A percentile compares a stretch with the other conserved stretches of the same genome.
These are phyloP conservation scores for Blakeslea trispora DNA, from an alignment of 371 early-diverging fungal species.

Conservation along the genomic window DNA sequence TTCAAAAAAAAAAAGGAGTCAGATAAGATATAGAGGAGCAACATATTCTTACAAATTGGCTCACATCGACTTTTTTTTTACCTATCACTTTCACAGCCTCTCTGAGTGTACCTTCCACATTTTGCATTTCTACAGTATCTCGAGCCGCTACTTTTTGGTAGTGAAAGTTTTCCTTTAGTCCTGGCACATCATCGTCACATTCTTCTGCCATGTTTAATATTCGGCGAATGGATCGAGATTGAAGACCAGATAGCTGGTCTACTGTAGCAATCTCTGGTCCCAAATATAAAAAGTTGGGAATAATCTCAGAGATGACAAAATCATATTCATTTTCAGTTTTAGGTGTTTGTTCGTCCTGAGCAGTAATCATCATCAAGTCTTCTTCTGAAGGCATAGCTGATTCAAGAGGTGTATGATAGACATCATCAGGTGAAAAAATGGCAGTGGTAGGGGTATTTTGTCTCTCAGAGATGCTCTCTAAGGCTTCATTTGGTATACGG, in stretches of 20 bases:
- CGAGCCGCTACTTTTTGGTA: conserved; percentile 61
- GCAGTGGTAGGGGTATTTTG: not conserved
- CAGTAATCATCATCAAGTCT: conserved; percentile 3
- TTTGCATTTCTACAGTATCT: conserved; percentile 63
- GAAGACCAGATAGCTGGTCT: conserved; percentile 44
- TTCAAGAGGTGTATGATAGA: conserved; percentile 12
- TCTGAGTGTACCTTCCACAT: conserved; percentile 53
- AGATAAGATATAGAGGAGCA: no score
- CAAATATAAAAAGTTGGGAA: conserved; percentile 58
- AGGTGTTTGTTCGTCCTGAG: conserved; percentile 25
- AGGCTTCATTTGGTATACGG: conserved; percentile 92
- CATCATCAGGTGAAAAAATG: conserved; percentile 10
- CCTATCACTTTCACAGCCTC: conserved; percentile 61
- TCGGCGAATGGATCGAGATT: conserved; percentile 45
- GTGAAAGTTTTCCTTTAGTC: conserved; percentile 35
- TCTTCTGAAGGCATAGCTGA: not conserved
- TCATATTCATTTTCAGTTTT: conserved; percentile 31
- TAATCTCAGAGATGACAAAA: conserved; percentile 60
- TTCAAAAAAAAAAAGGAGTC: no score
- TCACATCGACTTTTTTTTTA: conserved; percentile 32
- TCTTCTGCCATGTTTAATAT: conserved; percentile 69
- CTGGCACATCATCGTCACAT: conserved; percentile 62
- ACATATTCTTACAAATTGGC: no score
- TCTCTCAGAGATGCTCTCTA: conserved; percentile 54
- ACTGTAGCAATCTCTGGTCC: conserved; percentile 60